Percentiles rank a stretch among this genome's conserved stretches.
phyloP scores from a whole-genome alignment of 495 filamentous ascomycete species.

The Aspergillus sparsus region DNA sequence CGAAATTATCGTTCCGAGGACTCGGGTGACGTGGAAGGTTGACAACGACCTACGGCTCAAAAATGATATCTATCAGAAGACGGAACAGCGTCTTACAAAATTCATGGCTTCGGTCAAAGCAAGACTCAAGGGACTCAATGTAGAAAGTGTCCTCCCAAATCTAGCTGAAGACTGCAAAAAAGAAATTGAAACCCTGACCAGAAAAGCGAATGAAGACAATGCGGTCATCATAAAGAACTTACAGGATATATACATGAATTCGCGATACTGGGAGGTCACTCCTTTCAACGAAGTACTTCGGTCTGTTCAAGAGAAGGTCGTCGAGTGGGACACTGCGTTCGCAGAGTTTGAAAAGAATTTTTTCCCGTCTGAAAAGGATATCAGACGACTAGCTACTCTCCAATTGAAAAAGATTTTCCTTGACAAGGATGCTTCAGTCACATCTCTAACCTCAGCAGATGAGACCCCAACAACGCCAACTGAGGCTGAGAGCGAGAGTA shows the following conservation, averaged over 20 bases:
- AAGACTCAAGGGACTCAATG: constrained; percentile 82
- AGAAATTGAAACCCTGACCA: constrained; percentile 74
- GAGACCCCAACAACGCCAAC: constrained; percentile 46
- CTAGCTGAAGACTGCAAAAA: constrained; percentile 75
- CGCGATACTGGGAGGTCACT: constrained; percentile 94
- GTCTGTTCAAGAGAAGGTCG: constrained; percentile 87
- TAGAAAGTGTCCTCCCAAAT: constrained; percentile 85
- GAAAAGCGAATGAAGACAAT: constrained; percentile 81
- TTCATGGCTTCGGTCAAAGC: constrained; percentile 86
- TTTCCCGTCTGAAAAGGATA: constrained; percentile 97
- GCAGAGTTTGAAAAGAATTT: constrained; percentile 89
- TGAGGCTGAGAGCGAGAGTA: constrained; percentile 50
- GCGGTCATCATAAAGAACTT: constrained; percentile 68
- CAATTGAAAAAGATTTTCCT: constrained; percentile 95
- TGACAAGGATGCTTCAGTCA: constrained; percentile 74
- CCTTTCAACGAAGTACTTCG: constrained; percentile 86
- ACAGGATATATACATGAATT: constrained; percentile 86
- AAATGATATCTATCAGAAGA: constrained; percentile 82
- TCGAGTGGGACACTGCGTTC: constrained; percentile 91
- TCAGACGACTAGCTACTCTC: constrained; percentile 82
- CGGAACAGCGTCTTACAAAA: constrained; percentile 74
- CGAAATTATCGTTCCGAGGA: constrained; percentile 92
- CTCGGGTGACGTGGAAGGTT: constrained; percentile 93
- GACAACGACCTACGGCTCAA: constrained; percentile 87
- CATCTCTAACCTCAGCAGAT: constrained; percentile 67